Conservation (phyloP, 805 yeast genomes). For the Lipomyces starkeyi region DNA sequence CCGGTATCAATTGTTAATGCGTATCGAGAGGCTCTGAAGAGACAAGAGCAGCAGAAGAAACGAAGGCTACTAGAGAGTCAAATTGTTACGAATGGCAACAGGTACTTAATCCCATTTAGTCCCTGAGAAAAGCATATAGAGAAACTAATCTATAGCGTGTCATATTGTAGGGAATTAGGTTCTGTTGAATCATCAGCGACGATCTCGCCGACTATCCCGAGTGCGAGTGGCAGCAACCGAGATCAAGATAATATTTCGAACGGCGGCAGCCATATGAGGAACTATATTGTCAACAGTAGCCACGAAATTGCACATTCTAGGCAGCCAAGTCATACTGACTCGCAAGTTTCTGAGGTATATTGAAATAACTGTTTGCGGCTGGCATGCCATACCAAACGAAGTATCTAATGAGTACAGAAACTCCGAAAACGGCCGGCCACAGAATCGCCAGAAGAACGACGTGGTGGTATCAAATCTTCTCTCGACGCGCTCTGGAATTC, state of each 20-base stretch:
- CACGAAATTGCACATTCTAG: neutral
- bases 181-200: slow-evolving; percentile 10
- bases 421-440: neutral
- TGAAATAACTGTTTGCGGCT: neutral
- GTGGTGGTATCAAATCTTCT: neutral
- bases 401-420: neutral
- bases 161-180: neutral
- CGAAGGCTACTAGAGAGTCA: slow-evolving; percentile 15
- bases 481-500: neutral
- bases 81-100: neutral
- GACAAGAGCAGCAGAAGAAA: slow-evolving; percentile 30
- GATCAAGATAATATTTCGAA: neutral
- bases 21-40: slow-evolving; percentile 41
- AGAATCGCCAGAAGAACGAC: neutral
- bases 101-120: neutral
- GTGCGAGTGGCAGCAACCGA: slow-evolving; percentile 1
- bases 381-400: neutral
- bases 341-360: neutral
- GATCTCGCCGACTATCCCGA: slow-evolving; percentile 10
- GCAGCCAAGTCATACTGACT: neutral
- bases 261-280: neutral
- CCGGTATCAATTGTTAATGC: slow-evolving; percentile 42
- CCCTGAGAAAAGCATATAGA: neutral
- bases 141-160: neutral
- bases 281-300: neutral